Evolutionary conservation across 2,329 filamentous ascomycete species (phyloP).

Genomic region (Hortaea werneckii): DNA sequence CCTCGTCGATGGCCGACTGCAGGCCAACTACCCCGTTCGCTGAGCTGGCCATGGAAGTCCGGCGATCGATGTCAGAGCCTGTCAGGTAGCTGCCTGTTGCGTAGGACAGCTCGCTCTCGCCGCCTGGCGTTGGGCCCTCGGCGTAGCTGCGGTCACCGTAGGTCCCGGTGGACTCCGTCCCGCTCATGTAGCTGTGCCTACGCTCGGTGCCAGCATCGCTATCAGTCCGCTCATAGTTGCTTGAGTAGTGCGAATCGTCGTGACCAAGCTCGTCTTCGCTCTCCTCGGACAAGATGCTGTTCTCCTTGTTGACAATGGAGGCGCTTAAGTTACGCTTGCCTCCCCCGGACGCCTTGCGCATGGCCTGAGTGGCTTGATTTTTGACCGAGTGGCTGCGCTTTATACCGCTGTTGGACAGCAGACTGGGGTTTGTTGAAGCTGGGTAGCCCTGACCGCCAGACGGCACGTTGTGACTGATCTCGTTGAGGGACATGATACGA

Average conservation of each 20-base stretch:
- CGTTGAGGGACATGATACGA: conserved; percentile 80
- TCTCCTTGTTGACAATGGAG: conserved; percentile 32
- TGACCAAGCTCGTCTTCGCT: conserved; percentile 14
- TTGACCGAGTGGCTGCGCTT: conserved; percentile 30
- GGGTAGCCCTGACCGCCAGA: conserved; percentile 10
- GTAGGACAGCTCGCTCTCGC: conserved; percentile 35
- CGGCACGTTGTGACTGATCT: conserved; percentile 70
- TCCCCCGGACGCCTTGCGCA: conserved; percentile 25
- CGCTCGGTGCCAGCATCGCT: conserved; percentile 22
- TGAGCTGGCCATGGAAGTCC: conserved; percentile 26
- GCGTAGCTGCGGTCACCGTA: conserved; percentile 22
- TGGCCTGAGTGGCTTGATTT: conserved; percentile 12
- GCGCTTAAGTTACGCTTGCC: conserved; percentile 21
- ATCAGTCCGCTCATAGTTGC: conserved; percentile 14
- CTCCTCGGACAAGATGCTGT: conserved; percentile 29
- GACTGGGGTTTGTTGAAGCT: conserved; percentile 22
- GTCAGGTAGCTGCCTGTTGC: conserved; percentile 42
- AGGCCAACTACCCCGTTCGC: conserved; percentile 23
- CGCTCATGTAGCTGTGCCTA: conserved; percentile 17
- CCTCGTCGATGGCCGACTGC: conserved; percentile 22
- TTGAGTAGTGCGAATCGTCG: conserved; percentile 9
- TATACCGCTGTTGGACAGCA: conserved; percentile 18
- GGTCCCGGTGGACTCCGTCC: conserved; percentile 12
- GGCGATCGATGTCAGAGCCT: conserved; percentile 36
- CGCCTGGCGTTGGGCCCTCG: conserved; percentile 14